Percentiles rank a stretch among this genome's conserved stretches.
These are phyloP conservation scores for Capsicum baccatum DNA, from an alignment of 257 asterid species.

Conservation along the genomic window DNA sequence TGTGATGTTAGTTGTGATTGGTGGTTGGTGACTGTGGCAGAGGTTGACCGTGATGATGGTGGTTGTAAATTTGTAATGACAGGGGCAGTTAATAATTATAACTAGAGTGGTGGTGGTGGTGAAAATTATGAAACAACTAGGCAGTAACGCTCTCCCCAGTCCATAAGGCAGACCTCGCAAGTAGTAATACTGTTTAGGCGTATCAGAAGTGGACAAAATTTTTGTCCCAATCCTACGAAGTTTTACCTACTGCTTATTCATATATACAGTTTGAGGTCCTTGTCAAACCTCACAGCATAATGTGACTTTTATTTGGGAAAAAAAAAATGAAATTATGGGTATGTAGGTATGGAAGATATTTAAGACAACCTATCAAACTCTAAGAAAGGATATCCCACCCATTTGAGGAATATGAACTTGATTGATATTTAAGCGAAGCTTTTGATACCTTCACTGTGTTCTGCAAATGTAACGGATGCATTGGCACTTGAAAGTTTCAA, in stretches of 20 bases:
- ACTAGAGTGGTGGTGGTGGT: no score
- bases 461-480: background rate
- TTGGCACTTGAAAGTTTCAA: background rate
- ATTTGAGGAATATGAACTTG: background rate
- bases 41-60: no score
- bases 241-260: no score
- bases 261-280: background rate
- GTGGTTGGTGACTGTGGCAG: no score
- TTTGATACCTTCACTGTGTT: background rate
- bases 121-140: no score
- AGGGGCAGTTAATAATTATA: no score
- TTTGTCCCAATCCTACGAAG: background rate
- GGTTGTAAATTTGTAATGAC: no score
- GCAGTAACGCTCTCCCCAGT: no score
- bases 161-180: background rate
- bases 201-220: background rate
- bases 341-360: no score
- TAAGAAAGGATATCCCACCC: conserved; percentile 1
- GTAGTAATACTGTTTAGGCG: background rate
- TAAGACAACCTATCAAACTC: background rate
- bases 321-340: no score
- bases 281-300: background rate
- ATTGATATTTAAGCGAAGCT: background rate
- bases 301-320: background rate
- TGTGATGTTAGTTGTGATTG: no score